Evolutionary conservation across 805 yeast species (phyloP).

Genomic region (Saccharomyces paradoxus): DNA sequence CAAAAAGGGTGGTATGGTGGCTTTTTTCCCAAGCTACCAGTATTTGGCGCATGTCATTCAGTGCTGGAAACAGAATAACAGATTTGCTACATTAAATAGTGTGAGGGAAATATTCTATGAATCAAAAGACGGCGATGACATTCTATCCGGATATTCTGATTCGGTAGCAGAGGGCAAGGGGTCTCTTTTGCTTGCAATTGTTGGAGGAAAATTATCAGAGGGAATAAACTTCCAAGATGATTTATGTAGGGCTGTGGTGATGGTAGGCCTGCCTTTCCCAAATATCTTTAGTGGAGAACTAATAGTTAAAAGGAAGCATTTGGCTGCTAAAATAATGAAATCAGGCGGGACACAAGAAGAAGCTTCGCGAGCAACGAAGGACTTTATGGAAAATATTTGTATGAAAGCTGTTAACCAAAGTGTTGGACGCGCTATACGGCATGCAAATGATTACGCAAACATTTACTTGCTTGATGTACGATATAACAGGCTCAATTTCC

Average conservation of each 20-base stretch:
- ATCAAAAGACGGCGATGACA: slow-evolving; percentile 38
- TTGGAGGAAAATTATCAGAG: slow-evolving; percentile 88
- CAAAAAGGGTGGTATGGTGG: slow-evolving; percentile 54
- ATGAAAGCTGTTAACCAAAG: slow-evolving; percentile 90
- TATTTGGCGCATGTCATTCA: slow-evolving; percentile 47
- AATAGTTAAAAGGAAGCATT: slow-evolving; percentile 57
- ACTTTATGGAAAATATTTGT: slow-evolving; percentile 73
- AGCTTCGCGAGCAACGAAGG: slow-evolving; percentile 43
- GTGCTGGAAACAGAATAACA: slow-evolving; percentile 41
- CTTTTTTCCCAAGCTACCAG: slow-evolving; percentile 78
- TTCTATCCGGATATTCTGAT: slow-evolving; percentile 44
- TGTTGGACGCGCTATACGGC: slow-evolving; percentile 86
- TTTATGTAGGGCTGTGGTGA: slow-evolving; percentile 76
- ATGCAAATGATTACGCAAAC: slow-evolving; percentile 68
- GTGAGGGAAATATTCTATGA: slow-evolving; percentile 52
- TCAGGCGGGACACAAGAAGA: slow-evolving; percentile 40
- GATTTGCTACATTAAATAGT: slow-evolving; percentile 30
- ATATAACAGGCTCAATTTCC: slow-evolving; percentile 40
- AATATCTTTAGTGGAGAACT: slow-evolving; percentile 76
- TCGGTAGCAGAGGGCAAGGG: slow-evolving; percentile 38
- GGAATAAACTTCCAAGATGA: slow-evolving; percentile 88
- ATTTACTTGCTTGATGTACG: slow-evolving; percentile 66
- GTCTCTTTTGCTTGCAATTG: slow-evolving; percentile 71
- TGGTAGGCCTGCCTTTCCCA: slow-evolving; percentile 88
- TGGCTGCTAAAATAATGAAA: slow-evolving; percentile 44